Evolutionary conservation across 441 rosid species (phyloP).

Genomic region (Francoa sonchifolia): DNA sequence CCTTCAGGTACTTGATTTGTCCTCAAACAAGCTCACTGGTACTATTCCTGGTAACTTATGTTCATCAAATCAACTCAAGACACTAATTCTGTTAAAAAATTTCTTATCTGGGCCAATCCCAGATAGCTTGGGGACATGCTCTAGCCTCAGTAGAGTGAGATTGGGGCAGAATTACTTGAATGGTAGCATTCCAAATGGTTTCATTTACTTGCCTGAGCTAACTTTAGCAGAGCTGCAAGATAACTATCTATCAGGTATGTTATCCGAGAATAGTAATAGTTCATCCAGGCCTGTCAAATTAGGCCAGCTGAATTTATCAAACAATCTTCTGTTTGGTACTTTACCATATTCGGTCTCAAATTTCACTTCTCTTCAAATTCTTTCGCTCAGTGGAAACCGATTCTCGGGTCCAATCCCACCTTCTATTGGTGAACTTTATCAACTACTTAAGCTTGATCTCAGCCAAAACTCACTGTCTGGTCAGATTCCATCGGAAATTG

Average conservation of each 20-base stretch:
- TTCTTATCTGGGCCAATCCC: constrained; percentile 38
- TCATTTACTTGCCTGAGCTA: constrained; percentile 36
- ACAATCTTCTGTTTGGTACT: constrained; percentile 29
- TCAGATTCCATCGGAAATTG: constrained; percentile 28
- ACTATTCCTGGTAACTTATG: constrained; percentile 27
- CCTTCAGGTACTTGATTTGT: constrained; percentile 33
- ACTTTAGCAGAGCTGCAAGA: constrained; percentile 30
- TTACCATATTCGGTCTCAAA: constrained; percentile 33
- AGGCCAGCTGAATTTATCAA: constrained; percentile 31
- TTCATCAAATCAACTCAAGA: constrained; percentile 20
- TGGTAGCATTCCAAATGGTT: constrained; percentile 32
- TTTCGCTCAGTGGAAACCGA: constrained; percentile 31
- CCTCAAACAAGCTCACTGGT: constrained; percentile 47
- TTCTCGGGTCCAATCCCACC: constrained; percentile 36
- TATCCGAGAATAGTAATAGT: constrained; percentile 36
- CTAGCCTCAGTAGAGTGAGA: constrained; percentile 31
- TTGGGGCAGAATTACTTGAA: constrained; percentile 41
- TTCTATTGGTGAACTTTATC: constrained; percentile 26
- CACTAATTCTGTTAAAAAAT: constrained; percentile 28
- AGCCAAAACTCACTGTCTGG: constrained; percentile 32
- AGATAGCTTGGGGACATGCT: constrained; percentile 26
- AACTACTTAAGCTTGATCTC: constrained; percentile 34
- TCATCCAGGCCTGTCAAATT: constrained; percentile 28
- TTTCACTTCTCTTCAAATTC: constrained; percentile 31
- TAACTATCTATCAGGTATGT: constrained; percentile 31